These are phyloP conservation scores for Apocynum venetum DNA, from an alignment of 257 asterid species.

Conservation along the genomic window DNA sequence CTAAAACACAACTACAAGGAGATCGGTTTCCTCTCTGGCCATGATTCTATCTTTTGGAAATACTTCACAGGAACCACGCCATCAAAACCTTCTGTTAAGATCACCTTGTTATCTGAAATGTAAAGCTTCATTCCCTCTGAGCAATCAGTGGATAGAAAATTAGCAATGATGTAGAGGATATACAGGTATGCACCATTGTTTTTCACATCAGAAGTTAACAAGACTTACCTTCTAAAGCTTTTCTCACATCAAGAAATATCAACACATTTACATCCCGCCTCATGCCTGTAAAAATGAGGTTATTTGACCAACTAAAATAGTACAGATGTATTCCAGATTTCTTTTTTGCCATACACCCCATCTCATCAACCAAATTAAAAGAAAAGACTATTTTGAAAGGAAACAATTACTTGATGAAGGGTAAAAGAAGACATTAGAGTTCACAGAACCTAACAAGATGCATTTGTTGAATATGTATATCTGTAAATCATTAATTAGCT, in stretches of 20 bases:
- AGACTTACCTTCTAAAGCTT: constrained; percentile 78
- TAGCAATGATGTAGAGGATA: neutral
- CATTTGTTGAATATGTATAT: no score
- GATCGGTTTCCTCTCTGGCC: constrained; percentile 69
- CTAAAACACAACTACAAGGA: constrained; percentile 34
- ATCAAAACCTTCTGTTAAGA: constrained; percentile 85
- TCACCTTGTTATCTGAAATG: constrained; percentile 80
- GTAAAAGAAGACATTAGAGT: neutral
- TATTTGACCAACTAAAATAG: neutral
- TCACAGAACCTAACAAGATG: neutral
- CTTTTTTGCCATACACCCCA: no score
- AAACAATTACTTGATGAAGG: neutral
- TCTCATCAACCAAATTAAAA: neutral
- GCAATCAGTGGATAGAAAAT: constrained; percentile 13
- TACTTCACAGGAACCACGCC: constrained; percentile 77
- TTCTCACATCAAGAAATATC: constrained; percentile 73
- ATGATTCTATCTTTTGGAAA: constrained; percentile 72
- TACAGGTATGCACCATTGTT: neutral
- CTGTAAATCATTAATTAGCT: no score
- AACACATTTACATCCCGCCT: constrained; percentile 63
- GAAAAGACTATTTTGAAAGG: neutral
- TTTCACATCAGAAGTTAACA: neutral
- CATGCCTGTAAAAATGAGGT: constrained; percentile 55
- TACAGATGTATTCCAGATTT: neutral
- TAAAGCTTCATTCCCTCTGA: constrained; percentile 91